phyloP scores from a whole-genome alignment of 768 basidiomycete species.

The Kwoniella heveanensis region DNA sequence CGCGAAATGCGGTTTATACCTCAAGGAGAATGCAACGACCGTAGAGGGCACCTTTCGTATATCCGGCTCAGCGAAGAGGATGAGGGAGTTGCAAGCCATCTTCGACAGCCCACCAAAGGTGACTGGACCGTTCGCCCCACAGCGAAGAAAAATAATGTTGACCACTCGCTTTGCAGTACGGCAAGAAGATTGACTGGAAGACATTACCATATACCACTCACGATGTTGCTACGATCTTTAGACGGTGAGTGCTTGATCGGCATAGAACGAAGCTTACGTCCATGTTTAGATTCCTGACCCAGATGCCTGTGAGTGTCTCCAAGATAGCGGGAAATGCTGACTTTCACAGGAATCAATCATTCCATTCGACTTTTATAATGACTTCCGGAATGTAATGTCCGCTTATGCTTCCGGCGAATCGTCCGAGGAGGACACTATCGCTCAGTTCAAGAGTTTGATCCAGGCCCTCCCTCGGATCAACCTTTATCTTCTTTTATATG shows the following conservation, averaged over 20 bases:
- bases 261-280: constrained; percentile 15
- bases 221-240: constrained; percentile 94
- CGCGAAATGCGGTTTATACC: constrained; percentile 91
- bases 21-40: constrained; percentile 95
- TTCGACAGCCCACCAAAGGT: constrained; percentile 90
- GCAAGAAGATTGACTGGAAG: constrained; percentile 90
- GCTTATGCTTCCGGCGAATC: constrained; percentile 13
- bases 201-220: constrained; percentile 84
- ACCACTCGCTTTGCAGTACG: no score
- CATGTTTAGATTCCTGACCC: constrained; percentile 76
- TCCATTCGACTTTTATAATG: constrained; percentile 83
- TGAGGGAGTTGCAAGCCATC: constrained; percentile 87
- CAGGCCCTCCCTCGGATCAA: constrained; percentile 81
- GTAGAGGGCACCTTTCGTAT: constrained; percentile 92
- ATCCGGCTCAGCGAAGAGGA: constrained; percentile 90
- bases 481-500: constrained; percentile 94
- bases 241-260: constrained; percentile 59
- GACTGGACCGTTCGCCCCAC: no score
- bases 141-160: no score
- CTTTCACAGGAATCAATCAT: constrained; percentile 74
- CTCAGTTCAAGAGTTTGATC: constrained; percentile 81
- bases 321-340: constrained; percentile 1
- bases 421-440: constrained; percentile 68
- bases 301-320: constrained; percentile 78
- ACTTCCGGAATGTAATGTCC: constrained; percentile 51